Evolutionary conservation across 805 yeast species (phyloP).

Genomic region (Candida loeiensis): DNA sequence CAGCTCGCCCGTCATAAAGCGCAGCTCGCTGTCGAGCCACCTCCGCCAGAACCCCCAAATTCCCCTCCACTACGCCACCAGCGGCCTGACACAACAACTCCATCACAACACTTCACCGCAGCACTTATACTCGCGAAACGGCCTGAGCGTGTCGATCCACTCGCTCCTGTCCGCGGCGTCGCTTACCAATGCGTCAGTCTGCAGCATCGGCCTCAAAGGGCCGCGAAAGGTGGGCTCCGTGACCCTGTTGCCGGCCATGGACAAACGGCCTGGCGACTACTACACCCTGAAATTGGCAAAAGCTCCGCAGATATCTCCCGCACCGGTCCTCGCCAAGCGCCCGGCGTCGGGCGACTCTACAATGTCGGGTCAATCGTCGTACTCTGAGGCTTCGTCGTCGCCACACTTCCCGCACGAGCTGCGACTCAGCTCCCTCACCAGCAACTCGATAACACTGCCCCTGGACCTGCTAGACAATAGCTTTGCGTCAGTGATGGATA

Average conservation of each 20-base stretch:
- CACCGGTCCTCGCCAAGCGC: constrained; percentile 10
- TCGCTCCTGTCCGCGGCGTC: constrained; percentile 3
- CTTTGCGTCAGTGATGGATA: constrained; percentile 5
- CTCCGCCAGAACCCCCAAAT: constrained; percentile 1
- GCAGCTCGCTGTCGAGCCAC: constrained; percentile 4
- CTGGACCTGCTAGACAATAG: constrained; percentile 7
- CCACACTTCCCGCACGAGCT: constrained; percentile 26
- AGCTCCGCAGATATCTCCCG: not conserved
- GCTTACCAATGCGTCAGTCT: not conserved
- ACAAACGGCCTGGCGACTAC: constrained; percentile 40
- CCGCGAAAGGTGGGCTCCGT: constrained; percentile 6
- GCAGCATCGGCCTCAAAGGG: not conserved
- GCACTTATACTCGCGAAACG: not conserved
- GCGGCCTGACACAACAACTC: not conserved
- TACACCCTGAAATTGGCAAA: constrained; percentile 29
- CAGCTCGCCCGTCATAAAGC: not conserved
- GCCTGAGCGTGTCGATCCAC: constrained; percentile 6
- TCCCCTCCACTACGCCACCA: not conserved
- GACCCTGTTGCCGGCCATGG: constrained; percentile 5
- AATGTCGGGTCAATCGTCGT: constrained; percentile 28
- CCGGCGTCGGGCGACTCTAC: constrained; percentile 35
- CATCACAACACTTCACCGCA: not conserved
- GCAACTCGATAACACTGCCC: constrained; percentile 14
- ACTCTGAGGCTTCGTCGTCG: constrained; percentile 31
- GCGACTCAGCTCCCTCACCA: constrained; percentile 37